phyloP scores from a whole-genome alignment of 1,284 basidiomycete species.

The Apiotrichum sp. region DNA sequence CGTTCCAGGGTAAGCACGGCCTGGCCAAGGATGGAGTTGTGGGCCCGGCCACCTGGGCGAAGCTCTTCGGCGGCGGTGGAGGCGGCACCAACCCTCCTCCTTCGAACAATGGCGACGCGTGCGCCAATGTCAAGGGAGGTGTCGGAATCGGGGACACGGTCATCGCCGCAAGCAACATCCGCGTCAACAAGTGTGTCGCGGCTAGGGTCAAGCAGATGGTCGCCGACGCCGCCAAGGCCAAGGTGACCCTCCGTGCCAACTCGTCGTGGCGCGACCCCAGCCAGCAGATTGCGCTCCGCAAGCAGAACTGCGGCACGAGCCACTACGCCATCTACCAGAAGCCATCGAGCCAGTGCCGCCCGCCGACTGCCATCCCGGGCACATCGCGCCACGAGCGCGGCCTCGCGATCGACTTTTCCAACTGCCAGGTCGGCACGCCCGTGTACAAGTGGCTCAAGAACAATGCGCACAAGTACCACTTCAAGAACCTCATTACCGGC shows the following conservation, averaged over 20 bases:
- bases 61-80: background rate
- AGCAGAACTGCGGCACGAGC: constrained; percentile 5
- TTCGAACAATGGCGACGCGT: too few species aligned
- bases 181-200: constrained; percentile 6
- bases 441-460: constrained; percentile 1
- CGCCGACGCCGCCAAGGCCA: constrained; percentile 1
- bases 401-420: constrained; percentile 7
- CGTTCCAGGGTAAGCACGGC: background rate
- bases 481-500: background rate
- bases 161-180: background rate
- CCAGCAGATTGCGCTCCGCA: constrained; percentile 1
- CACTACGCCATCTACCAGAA: constrained; percentile 6
- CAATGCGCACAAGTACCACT: constrained; percentile 3
- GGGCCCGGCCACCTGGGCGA: constrained; percentile 2
- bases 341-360: background rate
- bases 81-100: background rate
- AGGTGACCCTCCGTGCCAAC: background rate
- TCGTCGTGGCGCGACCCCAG: constrained; percentile 1
- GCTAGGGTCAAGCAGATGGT: background rate
- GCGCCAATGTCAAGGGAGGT: too few species aligned
- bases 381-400: constrained; percentile 6
- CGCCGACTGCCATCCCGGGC: constrained; percentile 3
- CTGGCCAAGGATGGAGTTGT: constrained; percentile 4
- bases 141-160: background rate
- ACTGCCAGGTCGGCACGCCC: background rate